Evolutionary conservation across 768 basidiomycete genomes (phyloP).

Genomic region (Termitomyces heimii): DNA sequence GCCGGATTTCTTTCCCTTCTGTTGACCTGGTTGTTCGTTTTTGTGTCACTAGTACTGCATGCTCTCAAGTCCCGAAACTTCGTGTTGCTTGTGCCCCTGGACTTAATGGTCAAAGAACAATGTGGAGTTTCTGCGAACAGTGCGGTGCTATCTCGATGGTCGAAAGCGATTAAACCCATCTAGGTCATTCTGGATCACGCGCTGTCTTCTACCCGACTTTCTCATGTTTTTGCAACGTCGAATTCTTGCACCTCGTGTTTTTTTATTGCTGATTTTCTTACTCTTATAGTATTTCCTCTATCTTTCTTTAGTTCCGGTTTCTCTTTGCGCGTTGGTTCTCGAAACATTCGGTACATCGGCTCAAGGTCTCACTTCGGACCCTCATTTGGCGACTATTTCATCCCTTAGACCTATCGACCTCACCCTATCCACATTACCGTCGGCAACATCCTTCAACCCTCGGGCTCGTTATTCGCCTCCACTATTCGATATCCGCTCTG

Average conservation of each 20-base stretch:
- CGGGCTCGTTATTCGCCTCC: background rate
- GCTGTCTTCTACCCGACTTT: background rate
- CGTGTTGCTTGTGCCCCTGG: conserved; percentile 73
- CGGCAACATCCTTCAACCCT: conserved; percentile 17
- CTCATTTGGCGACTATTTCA: conserved; percentile 11
- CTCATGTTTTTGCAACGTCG: conserved; percentile 1
- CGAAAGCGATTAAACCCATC: conserved; percentile 50
- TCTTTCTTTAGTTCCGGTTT: conserved; percentile 7
- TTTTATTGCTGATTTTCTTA: conserved; percentile 17
- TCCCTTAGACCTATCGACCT: conserved; percentile 11
- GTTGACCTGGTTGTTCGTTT: background rate
- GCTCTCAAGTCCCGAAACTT: conserved; percentile 79
- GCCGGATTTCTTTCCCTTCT: background rate
- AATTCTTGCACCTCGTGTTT: conserved; percentile 7
- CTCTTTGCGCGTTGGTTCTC: background rate
- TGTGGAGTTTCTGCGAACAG: conserved; percentile 88
- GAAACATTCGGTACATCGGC: background rate
- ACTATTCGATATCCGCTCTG: background rate
- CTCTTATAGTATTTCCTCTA: conserved; percentile 2
- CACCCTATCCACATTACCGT: conserved; percentile 15
- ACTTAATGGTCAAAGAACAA: conserved; percentile 63
- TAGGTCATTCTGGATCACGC: background rate
- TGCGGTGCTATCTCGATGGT: conserved; percentile 89
- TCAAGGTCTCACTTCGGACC: background rate
- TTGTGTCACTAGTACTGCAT: conserved; percentile 26